Base-by-base conservation (phyloP, 1,284 basidiomycete genomes). In the Termitomyces sp. region DNA sequence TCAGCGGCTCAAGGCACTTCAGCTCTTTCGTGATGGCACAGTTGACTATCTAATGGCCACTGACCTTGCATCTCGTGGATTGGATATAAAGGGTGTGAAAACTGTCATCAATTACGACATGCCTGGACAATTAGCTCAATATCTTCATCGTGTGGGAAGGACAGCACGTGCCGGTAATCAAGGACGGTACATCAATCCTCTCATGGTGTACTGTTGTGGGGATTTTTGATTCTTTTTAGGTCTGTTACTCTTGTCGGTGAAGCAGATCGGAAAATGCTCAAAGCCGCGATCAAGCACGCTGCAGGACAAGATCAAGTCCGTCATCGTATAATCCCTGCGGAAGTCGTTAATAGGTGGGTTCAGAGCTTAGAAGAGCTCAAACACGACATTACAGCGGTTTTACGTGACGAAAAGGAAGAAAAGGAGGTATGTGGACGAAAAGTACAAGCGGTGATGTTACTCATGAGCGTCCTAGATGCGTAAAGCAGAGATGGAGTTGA, bases 101-200 rank as follows among this genome's bases (percentile, higher is more conserved):
- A 95, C 93, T 0, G 93, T 98, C 53, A 93, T 97, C 67, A 98
- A 98, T 70, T 97, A 94, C 67, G 95, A 98, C 69, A 97, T 98
- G 95, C 95, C 96, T 3, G 82, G 83, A 16, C 91, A 96, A 64
- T 77, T 97, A 38, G 86, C 93, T 10, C 93, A 95, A 64, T 99
- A 99, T 72, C 78, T 97, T 34, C 96, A 99, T 70, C 89, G 96
- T 55, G 95, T 98, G 21, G 96, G 96, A 62, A 83, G 96, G 69
- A 99, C 96, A 34, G 96, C 96, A 18, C 87, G 96, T 69, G 96
- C 96, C 3, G 95, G 96, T 3, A 83, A 83, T 61, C 88, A 89
- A 66, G 96, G 96, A 69, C 83, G 94, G 88, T 91, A 61, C n/a
- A n/a, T n/a, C n/a, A 59, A 83, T 72, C 35, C 14, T 5, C 14